Evolutionary conservation across 106 monocot species (phyloP), one percentile per base, ranked within the genome.

Genomic region (Acanthochlamys bracteata): DNA sequence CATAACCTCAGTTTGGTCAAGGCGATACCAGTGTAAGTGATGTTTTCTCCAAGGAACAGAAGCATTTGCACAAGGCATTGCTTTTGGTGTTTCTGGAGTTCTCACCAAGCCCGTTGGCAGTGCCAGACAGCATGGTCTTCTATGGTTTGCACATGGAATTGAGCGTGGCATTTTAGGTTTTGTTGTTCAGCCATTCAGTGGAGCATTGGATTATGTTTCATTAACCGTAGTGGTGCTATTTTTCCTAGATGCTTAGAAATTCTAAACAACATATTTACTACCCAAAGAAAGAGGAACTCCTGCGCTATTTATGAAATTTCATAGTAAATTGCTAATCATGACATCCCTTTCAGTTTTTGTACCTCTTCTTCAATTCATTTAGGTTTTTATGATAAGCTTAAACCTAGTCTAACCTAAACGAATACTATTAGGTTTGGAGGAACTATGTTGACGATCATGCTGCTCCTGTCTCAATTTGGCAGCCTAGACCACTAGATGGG

Each of bases 11-110:
- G 81, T 92, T 11, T 99, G 80, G 80, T 99, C 98, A 20, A 88
- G 98, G 71, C 88, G 81, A 80, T 49, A 99, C 92, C 66, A 80
- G 98, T 73, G 81, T 99, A 60, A 73, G 98, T 75, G 98, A 99
- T 78, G 98, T 20, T 54, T 99, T 74, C 74, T 92, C 68, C 98
- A 99, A 85, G 98, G 98, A 49, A 89, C 98, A 47, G 88, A 99
- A 84, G 98, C 98, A 52, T 76, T 99, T 63, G 98, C 92, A 53
- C 98, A 99, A 73, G 86, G 98, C 69, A 78, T 99, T 21, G 98
- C 92, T 64, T 99, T 92, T 86, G 98, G 98, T 45, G 85, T 99
- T 14, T 89, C 98, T 64, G 98, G 98, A 42, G 92, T 99, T 24
- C 52, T 99, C 53, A 83, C 39, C 63, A 99, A 92, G 58, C 98